Evolutionary conservation across 306 rosid species (phyloP), one percentile per base, ranked within the genome.

Genomic region (Styphnolobium japonicum): DNA sequence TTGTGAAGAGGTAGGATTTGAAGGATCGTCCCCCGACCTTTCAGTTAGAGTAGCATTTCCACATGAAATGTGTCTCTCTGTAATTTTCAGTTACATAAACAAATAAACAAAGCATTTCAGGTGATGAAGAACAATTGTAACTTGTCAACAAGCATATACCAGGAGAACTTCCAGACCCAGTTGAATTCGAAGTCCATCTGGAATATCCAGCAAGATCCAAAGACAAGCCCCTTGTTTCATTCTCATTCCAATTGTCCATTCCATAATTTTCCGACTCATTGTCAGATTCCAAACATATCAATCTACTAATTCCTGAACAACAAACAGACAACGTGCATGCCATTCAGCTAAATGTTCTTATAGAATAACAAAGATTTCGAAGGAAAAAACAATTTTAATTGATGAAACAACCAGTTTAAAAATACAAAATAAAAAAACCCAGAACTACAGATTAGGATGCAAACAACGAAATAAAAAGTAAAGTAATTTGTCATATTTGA

Each of bases 221-320:
- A 65, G 68, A 74, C 37, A 76, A 8, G 16, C 22, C 67, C 48
- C 62, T 73, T 34, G 31, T 66, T 53, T 85, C 87, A 61, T 79
- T 78, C 71, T 58, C 88, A 66, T 72, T 79, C 75, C 55, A 37
- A 55, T 73, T 80, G 19, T 23, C 67, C 81, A 49, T 62, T 70
- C 77, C 82, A 73, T 71, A 83, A 64, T 78, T 58, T 75, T 89
- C 96, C 10, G 82, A 84, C 73, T 94, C 98, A 31, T 85, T 87
- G 64, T 91, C 97, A 23, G 98, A 95, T 80, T 95, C 98, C 90
- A 95, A 90, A 80, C 89, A 91, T 78, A 92, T 93, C 86, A 92
- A 75, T 73, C 86, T 86, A 78, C 86, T 78, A 62, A 91, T 75
- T 64, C 95, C 97, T 87, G 87, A 80, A 79, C 61, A 66, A 69